Conservation (phyloP, 345 rosid genomes). For the Toxicodendron radicans region DNA sequence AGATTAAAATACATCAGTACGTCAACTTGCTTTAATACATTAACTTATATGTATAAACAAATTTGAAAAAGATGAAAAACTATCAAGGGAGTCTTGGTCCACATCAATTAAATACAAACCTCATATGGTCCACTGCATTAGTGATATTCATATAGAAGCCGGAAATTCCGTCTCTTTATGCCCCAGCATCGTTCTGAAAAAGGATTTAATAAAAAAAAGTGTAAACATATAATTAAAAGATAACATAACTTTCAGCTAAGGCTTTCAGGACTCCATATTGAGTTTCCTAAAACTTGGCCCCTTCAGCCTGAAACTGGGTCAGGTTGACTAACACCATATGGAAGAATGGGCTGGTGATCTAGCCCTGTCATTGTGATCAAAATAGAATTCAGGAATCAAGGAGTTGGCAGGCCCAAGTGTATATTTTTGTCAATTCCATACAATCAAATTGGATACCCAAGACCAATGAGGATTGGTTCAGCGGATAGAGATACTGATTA, state of each 20-base stretch:
- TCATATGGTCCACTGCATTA: conserved; percentile 15
- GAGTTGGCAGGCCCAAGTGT: not conserved
- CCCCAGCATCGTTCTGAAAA: conserved; percentile 30
- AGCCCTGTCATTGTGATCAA: not conserved
- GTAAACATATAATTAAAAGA: conserved; percentile 2
- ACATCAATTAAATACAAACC: conserved; percentile 30
- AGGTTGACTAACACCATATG: not conserved
- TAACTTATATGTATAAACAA: conserved; percentile 12
- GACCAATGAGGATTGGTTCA: too few species aligned
- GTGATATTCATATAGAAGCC: conserved; percentile 5
- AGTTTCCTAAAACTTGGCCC: not conserved
- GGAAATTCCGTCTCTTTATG: conserved; percentile 22
- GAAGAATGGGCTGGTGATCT: not conserved
- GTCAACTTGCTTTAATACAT: conserved; percentile 13
- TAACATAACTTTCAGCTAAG: not conserved
- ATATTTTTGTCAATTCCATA: not conserved
- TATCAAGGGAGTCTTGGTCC: not conserved
- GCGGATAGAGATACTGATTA: too few species aligned
- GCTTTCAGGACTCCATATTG: not conserved
- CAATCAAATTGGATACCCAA: not conserved
- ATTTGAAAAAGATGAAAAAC: not conserved
- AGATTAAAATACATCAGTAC: conserved; percentile 17
- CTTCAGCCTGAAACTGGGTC: not conserved
- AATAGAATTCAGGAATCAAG: not conserved
- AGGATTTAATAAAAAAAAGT: conserved; percentile 3